phyloP scores from a whole-genome alignment of 306 rosid genomes.

The Vigna angularis region DNA sequence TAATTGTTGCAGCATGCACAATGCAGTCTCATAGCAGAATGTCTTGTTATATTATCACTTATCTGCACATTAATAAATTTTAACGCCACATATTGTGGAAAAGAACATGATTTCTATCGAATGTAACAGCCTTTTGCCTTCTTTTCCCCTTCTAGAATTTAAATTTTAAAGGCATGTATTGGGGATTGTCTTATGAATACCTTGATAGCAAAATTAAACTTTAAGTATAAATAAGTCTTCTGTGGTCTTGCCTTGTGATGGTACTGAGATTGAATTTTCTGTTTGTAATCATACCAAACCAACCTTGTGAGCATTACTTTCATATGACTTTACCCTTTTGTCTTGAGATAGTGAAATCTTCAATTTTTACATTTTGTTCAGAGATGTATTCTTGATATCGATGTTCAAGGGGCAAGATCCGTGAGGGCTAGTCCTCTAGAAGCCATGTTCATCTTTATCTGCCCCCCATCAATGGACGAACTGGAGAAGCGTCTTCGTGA shows the following conservation, averaged over 20 bases:
- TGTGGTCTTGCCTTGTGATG: neutral
- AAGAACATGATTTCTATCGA: constrained; percentile 15
- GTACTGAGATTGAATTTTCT: constrained; percentile 16
- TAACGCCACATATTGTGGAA: neutral
- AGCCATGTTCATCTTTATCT: constrained; percentile 78
- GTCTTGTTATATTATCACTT: neutral
- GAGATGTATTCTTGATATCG: constrained; percentile 98
- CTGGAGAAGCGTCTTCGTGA: constrained; percentile 98
- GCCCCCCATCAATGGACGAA: constrained; percentile 90
- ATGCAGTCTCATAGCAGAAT: neutral
- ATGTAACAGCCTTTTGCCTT: neutral
- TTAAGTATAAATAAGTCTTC: constrained; percentile 11
- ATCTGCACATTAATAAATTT: neutral
- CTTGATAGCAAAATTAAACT: neutral
- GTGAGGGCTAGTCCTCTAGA: constrained; percentile 83
- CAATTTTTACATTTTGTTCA: constrained; percentile 39
- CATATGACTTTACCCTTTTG: constrained; percentile 1
- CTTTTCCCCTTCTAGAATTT: neutral
- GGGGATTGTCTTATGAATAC: neutral
- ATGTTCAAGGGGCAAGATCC: constrained; percentile 96
- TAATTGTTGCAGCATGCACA: constrained; percentile 3
- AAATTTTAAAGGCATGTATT: neutral
- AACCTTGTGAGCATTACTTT: constrained; percentile 32
- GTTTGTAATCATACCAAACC: constrained; percentile 4
- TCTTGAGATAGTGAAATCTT: constrained; percentile 25